These are phyloP conservation scores for Clavariopsis aquatica DNA, from an alignment of 495 filamentous ascomycete genomes.

Conservation along the genomic window DNA sequence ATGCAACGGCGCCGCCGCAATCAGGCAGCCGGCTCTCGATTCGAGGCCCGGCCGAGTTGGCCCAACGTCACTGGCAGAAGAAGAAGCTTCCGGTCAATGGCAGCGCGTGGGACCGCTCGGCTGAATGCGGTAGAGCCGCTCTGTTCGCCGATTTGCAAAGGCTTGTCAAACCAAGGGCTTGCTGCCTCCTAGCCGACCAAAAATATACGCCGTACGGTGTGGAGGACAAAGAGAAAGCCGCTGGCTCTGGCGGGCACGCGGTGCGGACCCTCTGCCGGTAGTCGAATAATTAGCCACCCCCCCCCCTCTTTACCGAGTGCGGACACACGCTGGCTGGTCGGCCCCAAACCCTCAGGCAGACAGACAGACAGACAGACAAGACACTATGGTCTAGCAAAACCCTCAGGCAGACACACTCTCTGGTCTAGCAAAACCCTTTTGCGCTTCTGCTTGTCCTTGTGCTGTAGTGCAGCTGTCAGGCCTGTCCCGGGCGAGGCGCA, in stretches of 20 bases:
- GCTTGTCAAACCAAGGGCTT: background rate
- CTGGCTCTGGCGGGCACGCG: no score
- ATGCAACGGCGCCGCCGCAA: background rate
- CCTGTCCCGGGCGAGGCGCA: conserved; percentile 11
- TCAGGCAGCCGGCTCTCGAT: background rate
- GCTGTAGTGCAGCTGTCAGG: conserved; percentile 23
- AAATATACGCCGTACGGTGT: no score
- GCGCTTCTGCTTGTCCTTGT: background rate
- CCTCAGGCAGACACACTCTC: background rate
- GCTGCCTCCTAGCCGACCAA: background rate
- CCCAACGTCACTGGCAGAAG: background rate
- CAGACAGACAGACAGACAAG: no score
- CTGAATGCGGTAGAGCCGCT: background rate
- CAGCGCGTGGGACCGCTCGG: background rate
- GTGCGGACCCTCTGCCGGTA: no score
- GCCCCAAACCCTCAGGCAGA: no score
- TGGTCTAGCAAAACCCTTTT: background rate
- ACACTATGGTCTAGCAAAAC: background rate
- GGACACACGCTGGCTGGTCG: no score
- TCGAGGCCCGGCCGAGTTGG: no score
- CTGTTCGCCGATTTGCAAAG: background rate
- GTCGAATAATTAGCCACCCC: no score
- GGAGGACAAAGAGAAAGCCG: no score
- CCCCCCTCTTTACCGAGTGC: no score
- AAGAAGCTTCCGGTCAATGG: background rate